Percentiles rank a stretch among this genome's conserved stretches.
Conservation (phyloP, 176 grass and related monocot genomes). For the Echinochloa phyllopogon region DNA sequence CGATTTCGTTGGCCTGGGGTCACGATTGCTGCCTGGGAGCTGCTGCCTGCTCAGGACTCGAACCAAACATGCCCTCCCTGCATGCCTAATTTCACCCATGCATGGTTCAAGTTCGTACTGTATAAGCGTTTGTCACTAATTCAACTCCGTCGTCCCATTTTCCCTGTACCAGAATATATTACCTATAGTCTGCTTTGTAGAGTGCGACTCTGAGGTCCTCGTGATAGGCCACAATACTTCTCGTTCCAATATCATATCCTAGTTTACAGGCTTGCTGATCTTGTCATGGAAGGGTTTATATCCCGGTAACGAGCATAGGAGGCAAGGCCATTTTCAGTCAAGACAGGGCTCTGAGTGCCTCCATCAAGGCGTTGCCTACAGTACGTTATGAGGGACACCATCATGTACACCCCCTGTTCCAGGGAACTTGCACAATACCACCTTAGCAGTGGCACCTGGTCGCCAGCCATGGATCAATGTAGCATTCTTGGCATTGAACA, state of each 20-base stretch:
- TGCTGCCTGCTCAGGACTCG: no score
- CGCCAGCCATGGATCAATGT: no score
- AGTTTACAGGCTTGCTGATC: not conserved
- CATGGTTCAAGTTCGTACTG: no score
- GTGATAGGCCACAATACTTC: not conserved
- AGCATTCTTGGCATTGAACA: no score
- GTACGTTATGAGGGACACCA: not conserved
- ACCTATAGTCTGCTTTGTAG: not conserved
- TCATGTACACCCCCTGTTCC: not conserved
- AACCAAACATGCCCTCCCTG: no score
- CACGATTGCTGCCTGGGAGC: no score
- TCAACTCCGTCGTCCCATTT: no score
- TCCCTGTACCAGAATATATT: no score
- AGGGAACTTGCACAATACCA: not conserved
- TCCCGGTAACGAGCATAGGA: not conserved
- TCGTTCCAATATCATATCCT: not conserved
- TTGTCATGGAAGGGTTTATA: not conserved
- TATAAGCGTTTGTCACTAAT: no score
- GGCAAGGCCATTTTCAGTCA: not conserved
- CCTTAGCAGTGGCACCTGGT: no score
- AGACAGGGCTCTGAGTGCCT: not conserved
- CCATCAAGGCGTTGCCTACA: not conserved
- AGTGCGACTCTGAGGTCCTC: not conserved
- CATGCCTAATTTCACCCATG: no score
- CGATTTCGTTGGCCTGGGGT: no score